phyloP scores from a whole-genome alignment of 2,329 filamentous ascomycete genomes.

The Penicillium sp. region DNA sequence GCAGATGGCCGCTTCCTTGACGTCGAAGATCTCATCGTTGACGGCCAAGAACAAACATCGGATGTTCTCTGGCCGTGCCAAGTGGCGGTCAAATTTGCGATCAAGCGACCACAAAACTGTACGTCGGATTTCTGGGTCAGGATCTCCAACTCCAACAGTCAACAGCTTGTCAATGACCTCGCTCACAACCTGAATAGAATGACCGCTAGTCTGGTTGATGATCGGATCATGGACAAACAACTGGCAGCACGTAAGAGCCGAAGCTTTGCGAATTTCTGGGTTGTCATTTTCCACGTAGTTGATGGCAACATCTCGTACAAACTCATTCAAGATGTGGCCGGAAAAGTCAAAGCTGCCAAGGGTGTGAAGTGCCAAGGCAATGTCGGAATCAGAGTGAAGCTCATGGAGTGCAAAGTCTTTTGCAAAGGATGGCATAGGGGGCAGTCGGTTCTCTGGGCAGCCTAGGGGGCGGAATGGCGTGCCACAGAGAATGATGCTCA shows the following conservation, averaged over 20 bases:
- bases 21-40: slow-evolving; percentile 90
- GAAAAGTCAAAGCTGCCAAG: slow-evolving; percentile 97
- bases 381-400: slow-evolving; percentile 81
- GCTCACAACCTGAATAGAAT: slow-evolving; percentile 94
- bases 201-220: slow-evolving; percentile 95
- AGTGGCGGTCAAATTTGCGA: slow-evolving; percentile 88
- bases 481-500: slow-evolving; percentile 90
- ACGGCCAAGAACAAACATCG: slow-evolving; percentile 91
- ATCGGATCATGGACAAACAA: slow-evolving; percentile 96
- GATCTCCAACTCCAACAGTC: slow-evolving; percentile 91
- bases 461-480: slow-evolving; percentile 90
- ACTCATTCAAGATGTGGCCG: slow-evolving; percentile 91
- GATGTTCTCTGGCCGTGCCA: slow-evolving; percentile 98
- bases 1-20: slow-evolving; percentile 90
- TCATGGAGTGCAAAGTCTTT: slow-evolving; percentile 84
- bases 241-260: slow-evolving; percentile 95
- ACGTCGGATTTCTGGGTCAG: slow-evolving; percentile 81
- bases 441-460: slow-evolving; percentile 83
- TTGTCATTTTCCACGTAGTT: slow-evolving; percentile 98
- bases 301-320: slow-evolving; percentile 96
- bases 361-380: slow-evolving; percentile 90
- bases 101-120: slow-evolving; percentile 89
- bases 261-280: slow-evolving; percentile 87
- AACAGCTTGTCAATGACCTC: slow-evolving; percentile 97
- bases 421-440: slow-evolving; percentile 76